Conservation (phyloP, 2,329 filamentous ascomycete species). For the Didymella glomerata region DNA sequence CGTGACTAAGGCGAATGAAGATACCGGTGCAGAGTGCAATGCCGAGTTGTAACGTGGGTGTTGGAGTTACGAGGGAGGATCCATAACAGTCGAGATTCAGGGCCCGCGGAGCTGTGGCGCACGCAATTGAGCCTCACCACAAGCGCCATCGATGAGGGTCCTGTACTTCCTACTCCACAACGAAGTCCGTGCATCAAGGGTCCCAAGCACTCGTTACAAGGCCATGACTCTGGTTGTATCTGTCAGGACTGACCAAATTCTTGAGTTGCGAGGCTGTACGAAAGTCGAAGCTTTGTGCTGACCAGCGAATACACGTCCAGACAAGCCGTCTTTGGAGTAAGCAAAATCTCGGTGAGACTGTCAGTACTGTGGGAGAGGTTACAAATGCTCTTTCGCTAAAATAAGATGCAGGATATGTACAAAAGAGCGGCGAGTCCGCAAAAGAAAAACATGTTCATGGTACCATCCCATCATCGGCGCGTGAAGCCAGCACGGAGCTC, state of each 20-base stretch:
- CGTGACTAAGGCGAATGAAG: constrained; percentile 1
- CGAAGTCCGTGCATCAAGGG: not conserved
- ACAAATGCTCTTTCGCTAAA: constrained; percentile 7
- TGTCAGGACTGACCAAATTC: not conserved
- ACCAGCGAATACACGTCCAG: not conserved
- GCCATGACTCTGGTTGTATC: not conserved
- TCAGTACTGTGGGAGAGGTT: not conserved
- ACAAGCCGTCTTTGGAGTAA: not conserved
- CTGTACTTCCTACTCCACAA: constrained; percentile 4
- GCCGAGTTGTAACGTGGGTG: constrained; percentile 9
- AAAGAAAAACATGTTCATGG: constrained; percentile 1
- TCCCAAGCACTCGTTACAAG: not conserved
- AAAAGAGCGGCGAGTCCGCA: constrained; percentile 8
- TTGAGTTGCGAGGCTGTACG: not conserved
- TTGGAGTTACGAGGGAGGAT: constrained; percentile 16
- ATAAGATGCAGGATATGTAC: constrained; percentile 5
- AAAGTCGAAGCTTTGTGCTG: not conserved
- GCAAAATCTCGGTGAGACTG: not conserved
- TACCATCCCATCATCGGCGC: not conserved
- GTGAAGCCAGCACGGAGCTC: not conserved
- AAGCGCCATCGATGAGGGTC: not conserved
- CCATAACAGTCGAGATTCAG: constrained; percentile 20
- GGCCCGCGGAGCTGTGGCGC: constrained; percentile 15
- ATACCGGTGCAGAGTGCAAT: constrained; percentile 6
- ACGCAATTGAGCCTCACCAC: constrained; percentile 21